Evolutionary conservation across 2,329 filamentous ascomycete species (phyloP).

Genomic region (Fusarium equiseti): DNA sequence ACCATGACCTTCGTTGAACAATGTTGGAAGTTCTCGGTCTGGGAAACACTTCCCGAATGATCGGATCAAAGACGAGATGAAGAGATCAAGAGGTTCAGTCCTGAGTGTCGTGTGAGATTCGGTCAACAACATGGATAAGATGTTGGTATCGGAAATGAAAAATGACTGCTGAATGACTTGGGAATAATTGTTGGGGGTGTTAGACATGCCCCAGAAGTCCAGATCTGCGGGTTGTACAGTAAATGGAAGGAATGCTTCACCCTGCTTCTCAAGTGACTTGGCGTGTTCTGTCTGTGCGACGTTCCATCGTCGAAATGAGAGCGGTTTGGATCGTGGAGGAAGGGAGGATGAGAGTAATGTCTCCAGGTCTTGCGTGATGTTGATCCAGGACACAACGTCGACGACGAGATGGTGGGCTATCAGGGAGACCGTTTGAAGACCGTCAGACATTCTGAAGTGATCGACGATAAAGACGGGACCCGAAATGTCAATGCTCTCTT

Average conservation of each 20-base stretch:
- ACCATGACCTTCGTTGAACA: slow-evolving; percentile 59
- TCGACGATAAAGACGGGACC: slow-evolving; percentile 22
- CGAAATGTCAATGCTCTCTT: neutral
- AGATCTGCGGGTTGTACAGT: slow-evolving; percentile 10
- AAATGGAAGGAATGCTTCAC: slow-evolving; percentile 7
- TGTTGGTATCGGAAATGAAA: slow-evolving; percentile 4
- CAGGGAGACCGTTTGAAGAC: slow-evolving; percentile 48
- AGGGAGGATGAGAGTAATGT: slow-evolving; percentile 48
- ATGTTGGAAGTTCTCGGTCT: slow-evolving; percentile 50
- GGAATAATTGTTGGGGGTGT: slow-evolving; percentile 18
- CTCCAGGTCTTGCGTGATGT: slow-evolving; percentile 59
- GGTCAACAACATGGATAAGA: slow-evolving; percentile 30
- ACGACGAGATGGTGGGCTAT: slow-evolving; percentile 55
- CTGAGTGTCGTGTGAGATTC: slow-evolving; percentile 48
- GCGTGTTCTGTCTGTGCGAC: slow-evolving; percentile 52
- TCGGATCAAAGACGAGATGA: slow-evolving; percentile 51
- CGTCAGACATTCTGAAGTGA: neutral
- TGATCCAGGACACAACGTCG: slow-evolving; percentile 61
- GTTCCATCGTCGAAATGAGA: slow-evolving; percentile 57
- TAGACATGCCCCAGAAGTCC: slow-evolving; percentile 40
- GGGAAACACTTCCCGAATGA: slow-evolving; percentile 54
- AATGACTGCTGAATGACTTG: slow-evolving; percentile 12
- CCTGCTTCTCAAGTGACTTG: neutral
- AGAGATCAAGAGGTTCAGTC: slow-evolving; percentile 55
- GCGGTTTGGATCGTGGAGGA: slow-evolving; percentile 23